These are phyloP conservation scores for Apophysomyces trapeziformis DNA, from an alignment of 371 early-diverging fungal species.

Conservation along the genomic window DNA sequence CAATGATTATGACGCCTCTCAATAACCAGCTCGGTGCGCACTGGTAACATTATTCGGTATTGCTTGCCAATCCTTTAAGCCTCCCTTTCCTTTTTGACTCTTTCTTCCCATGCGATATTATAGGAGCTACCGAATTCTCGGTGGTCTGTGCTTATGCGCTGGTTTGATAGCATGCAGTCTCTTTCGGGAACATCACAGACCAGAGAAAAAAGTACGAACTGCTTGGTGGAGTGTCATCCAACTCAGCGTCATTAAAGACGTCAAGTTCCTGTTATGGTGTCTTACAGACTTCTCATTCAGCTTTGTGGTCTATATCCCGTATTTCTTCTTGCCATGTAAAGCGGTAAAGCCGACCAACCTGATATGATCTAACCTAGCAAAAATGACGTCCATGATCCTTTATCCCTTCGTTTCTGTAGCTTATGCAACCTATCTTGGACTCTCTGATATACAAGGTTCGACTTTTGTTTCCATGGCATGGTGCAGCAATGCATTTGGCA, in stretches of 20 bases:
- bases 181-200: conserved; percentile 4
- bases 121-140: conserved; percentile 32
- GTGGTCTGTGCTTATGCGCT: conserved; percentile 20
- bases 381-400: no score
- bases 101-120: not conserved
- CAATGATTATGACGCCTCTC: conserved; percentile 62
- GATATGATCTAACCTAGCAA: no score
- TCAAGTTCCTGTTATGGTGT: conserved; percentile 14
- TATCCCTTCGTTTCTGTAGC: conserved; percentile 2
- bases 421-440: conserved; percentile 20
- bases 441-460: conserved; percentile 24
- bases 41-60: conserved; percentile 38
- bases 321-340: conserved; percentile 17
- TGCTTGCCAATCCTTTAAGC: not conserved
- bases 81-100: not conserved
- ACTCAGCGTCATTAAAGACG: conserved; percentile 21
- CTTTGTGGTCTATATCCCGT: conserved; percentile 16
- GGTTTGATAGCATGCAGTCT: conserved; percentile 21
- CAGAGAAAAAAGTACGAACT: not conserved
- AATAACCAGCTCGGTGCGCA: conserved; percentile 56
- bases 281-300: conserved; percentile 9
- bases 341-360: no score
- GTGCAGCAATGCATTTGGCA: conserved; percentile 52
- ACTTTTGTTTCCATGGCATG: conserved; percentile 30
- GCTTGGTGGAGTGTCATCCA: conserved; percentile 19